These are phyloP conservation scores for Phialophora tarda DNA, from an alignment of 2,329 filamentous ascomycete species.

Conservation along the genomic window DNA sequence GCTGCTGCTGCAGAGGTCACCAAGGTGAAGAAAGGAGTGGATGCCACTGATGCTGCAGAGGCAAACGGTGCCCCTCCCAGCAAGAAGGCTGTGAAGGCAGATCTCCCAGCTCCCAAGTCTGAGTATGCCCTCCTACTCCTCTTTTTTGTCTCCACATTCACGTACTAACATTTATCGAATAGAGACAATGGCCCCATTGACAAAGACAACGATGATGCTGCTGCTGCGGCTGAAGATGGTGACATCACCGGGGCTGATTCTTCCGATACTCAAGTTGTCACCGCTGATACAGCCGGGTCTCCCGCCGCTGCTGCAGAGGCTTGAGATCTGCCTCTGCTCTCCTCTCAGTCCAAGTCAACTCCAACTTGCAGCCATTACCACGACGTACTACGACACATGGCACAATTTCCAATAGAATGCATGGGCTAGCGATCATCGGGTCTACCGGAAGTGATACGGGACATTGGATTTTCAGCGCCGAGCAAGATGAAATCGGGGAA, in stretches of 20 bases:
- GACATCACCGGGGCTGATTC: background rate
- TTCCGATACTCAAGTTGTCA: background rate
- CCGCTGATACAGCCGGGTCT: background rate
- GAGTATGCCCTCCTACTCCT: conserved; percentile 7
- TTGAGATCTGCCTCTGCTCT: background rate
- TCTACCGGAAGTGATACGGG: background rate
- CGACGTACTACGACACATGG: background rate
- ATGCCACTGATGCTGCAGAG: conserved; percentile 12
- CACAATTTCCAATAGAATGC: background rate
- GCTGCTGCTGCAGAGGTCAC: background rate
- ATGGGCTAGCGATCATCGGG: background rate
- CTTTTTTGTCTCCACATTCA: background rate
- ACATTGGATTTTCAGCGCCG: background rate
- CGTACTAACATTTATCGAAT: background rate
- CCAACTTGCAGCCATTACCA: background rate
- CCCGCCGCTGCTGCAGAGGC: background rate
- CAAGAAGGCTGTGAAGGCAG: conserved; percentile 9
- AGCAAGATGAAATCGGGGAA: background rate
- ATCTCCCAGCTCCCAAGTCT: background rate
- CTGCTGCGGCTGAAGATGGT: background rate
- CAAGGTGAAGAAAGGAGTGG: conserved; percentile 21
- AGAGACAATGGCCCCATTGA: background rate
- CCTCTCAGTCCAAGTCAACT: background rate
- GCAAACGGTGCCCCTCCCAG: conserved; percentile 11
- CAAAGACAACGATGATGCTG: background rate